These are phyloP conservation scores for Xerocomellus dryophilus DNA, from an alignment of 768 basidiomycete genomes.

Conservation along the genomic window DNA sequence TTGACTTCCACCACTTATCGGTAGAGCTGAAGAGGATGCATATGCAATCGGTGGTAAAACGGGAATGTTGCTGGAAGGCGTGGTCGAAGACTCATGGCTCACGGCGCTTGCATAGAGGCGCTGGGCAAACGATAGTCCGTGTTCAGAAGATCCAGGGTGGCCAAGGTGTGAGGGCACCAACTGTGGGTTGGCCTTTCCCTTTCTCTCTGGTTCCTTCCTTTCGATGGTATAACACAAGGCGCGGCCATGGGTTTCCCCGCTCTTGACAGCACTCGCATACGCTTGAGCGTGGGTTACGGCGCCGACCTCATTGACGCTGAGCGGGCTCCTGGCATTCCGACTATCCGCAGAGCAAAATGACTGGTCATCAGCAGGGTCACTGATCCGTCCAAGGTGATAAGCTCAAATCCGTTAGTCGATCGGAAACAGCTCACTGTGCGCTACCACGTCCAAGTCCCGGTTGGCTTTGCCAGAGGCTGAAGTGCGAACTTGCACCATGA, in stretches of 20 bases:
- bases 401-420: background rate
- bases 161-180: background rate
- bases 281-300: slow-evolving; percentile 23
- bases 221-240: slow-evolving; percentile 18
- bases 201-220: slow-evolving; percentile 13
- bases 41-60: slow-evolving; percentile 4
- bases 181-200: background rate
- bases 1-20: background rate
- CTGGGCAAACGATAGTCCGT: slow-evolving; percentile 37
- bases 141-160: slow-evolving; percentile 5
- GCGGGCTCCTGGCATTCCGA: background rate
- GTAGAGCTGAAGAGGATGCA: background rate
- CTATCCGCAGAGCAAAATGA: slow-evolving; percentile 1
- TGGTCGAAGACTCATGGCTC: slow-evolving; percentile 14
- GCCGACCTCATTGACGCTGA: background rate
- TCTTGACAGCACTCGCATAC: slow-evolving; percentile 13
- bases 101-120: slow-evolving; percentile 44
- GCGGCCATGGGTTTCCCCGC: slow-evolving; percentile 8
- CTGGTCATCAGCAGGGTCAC: slow-evolving; percentile 1
- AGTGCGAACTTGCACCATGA: background rate
- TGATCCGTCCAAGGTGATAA: background rate
- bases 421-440: background rate
- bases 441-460: background rate
- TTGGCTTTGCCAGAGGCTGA: background rate
- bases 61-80: slow-evolving; percentile 2